These are phyloP conservation scores for Penicillium brevicompactum DNA, from an alignment of 2,329 filamentous ascomycete genomes.

Conservation along the genomic window DNA sequence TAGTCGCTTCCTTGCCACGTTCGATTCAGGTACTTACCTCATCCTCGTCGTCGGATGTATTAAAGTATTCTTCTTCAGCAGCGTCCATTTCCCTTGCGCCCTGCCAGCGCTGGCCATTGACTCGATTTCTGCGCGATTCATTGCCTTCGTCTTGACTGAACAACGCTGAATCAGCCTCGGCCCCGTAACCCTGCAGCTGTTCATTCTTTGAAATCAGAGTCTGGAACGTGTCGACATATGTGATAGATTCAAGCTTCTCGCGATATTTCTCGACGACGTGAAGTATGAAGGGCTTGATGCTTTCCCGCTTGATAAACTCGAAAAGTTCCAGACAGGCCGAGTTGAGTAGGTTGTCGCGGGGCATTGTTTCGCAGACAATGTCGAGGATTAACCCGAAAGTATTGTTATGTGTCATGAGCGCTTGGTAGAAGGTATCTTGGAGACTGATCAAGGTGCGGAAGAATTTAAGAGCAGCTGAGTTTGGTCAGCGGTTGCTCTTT, in stretches of 20 bases:
- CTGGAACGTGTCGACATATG: slow-evolving; percentile 83
- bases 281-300: slow-evolving; percentile 76
- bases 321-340: slow-evolving; percentile 94
- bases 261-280: slow-evolving; percentile 84
- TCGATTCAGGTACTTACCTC: slow-evolving; percentile 45
- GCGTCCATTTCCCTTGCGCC: slow-evolving; percentile 81
- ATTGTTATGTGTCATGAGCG: slow-evolving; percentile 77
- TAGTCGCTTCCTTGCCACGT: background rate
- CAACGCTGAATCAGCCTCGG: slow-evolving; percentile 64
- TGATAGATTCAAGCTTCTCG: slow-evolving; percentile 72
- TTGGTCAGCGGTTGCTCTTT: background rate
- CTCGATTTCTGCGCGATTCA: slow-evolving; percentile 43
- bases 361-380: slow-evolving; percentile 81
- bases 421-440: slow-evolving; percentile 89
- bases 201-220: slow-evolving; percentile 77
- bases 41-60: slow-evolving; percentile 83
- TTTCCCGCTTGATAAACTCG: slow-evolving; percentile 82
- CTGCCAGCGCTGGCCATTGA: slow-evolving; percentile 65
- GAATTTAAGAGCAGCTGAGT: slow-evolving; percentile 81
- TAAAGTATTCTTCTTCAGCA: slow-evolving; percentile 92
- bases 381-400: slow-evolving; percentile 83
- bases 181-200: slow-evolving; percentile 69
- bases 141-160: slow-evolving; percentile 72
- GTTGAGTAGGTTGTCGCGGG: slow-evolving; percentile 88
- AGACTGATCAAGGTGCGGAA: slow-evolving; percentile 83